phyloP scores from a whole-genome alignment of 306 rosid genomes.

The Corylus americana region DNA sequence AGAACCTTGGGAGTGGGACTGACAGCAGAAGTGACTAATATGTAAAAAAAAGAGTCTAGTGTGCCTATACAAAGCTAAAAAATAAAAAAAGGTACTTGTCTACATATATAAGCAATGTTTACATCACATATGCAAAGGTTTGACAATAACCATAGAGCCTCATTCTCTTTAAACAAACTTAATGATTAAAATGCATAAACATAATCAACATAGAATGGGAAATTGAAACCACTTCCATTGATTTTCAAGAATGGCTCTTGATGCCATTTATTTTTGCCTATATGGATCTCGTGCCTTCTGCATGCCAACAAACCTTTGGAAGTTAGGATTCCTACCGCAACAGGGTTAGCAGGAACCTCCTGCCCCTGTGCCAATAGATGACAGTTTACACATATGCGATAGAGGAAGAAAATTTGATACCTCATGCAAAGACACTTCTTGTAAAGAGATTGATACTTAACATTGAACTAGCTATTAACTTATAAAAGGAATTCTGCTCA shows the following conservation, averaged over 20 bases:
- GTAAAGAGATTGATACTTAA: conserved; percentile 2
- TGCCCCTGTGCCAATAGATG: background rate
- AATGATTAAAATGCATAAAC: background rate
- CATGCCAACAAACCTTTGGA: background rate
- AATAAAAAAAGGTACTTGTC: background rate
- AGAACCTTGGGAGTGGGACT: background rate
- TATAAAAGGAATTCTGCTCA: conserved; percentile 37
- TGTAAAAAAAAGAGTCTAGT: background rate
- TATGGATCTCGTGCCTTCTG: background rate
- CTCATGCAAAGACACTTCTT: conserved; percentile 1
- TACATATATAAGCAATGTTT: background rate
- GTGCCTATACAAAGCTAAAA: background rate
- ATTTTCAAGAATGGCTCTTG: background rate
- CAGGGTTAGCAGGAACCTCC: background rate
- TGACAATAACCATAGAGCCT: background rate
- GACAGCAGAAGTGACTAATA: background rate
- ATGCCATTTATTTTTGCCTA: background rate
- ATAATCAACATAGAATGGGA: background rate
- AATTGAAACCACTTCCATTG: background rate
- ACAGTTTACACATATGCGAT: background rate
- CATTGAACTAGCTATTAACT: conserved; percentile 3
- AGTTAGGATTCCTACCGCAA: background rate
- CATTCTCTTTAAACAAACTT: background rate
- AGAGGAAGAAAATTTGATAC: background rate
- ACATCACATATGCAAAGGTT: background rate